These are phyloP conservation scores for Rhynchospora pubera DNA, from an alignment of 176 grass and related monocot genomes.

Conservation along the genomic window DNA sequence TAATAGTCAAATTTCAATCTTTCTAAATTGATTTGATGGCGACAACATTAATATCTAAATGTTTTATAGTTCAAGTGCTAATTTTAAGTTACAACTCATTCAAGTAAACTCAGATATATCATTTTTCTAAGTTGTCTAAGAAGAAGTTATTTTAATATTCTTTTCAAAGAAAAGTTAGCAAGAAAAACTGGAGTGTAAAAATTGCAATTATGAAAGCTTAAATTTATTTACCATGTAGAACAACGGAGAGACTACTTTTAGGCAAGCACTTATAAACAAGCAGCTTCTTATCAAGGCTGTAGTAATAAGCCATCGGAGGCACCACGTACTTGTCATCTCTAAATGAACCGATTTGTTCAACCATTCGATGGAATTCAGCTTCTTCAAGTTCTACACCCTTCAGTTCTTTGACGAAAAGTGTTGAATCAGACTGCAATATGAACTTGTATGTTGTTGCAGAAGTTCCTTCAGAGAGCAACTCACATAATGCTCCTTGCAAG, in stretches of 20 bases:
- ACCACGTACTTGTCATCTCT: constrained; percentile 62
- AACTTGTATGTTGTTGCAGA: constrained; percentile 92
- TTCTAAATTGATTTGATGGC: too few relatives aligned
- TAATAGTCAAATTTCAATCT: too few relatives aligned
- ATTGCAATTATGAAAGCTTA: too few relatives aligned
- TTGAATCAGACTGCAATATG: constrained; percentile 54
- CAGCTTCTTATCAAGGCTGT: constrained; percentile 87
- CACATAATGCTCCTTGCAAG: constrained; percentile 50
- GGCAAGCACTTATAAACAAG: constrained; percentile 91
- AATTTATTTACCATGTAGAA: constrained; percentile 68
- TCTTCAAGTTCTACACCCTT: constrained; percentile 74
- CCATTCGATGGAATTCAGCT: constrained; percentile 59
- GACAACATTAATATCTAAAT: too few relatives aligned
- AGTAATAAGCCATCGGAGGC: constrained; percentile 75
- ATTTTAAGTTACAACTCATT: too few relatives aligned
- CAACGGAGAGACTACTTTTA: constrained; percentile 79
- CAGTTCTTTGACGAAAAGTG: constrained; percentile 67
- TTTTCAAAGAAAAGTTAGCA: too few relatives aligned
- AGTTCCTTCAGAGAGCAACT: constrained; percentile 66
- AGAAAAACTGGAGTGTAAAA: too few relatives aligned
- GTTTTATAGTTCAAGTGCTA: too few relatives aligned
- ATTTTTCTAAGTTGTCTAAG: too few relatives aligned
- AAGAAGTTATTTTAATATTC: too few relatives aligned
- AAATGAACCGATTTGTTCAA: constrained; percentile 55
- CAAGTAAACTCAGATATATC: too few relatives aligned